Evolutionary conservation across 2,329 filamentous ascomycete genomes (phyloP).

Genomic region (Dactylellina haptotyla): DNA sequence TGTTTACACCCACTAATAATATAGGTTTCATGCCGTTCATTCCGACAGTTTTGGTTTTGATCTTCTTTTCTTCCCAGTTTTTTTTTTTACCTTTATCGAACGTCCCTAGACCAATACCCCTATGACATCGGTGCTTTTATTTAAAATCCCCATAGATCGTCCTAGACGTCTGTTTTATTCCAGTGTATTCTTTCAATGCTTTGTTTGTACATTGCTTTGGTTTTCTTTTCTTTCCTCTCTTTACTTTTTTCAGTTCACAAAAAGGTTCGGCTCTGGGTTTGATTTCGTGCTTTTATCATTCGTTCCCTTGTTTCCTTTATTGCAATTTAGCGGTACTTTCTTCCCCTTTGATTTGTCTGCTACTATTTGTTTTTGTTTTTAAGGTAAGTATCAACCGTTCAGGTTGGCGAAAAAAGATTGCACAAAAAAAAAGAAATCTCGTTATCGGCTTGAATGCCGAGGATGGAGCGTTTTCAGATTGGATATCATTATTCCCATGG

Average conservation of each 20-base stretch:
- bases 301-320: not conserved
- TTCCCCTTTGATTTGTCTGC: not conserved
- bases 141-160: constrained; percentile 41
- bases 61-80: not conserved
- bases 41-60: not conserved
- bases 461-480: constrained; percentile 11
- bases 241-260: constrained; percentile 16
- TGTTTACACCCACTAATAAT: constrained; percentile 1
- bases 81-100: not conserved
- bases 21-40: no score
- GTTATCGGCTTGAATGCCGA: not conserved
- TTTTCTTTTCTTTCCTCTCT: not conserved
- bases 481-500: not conserved
- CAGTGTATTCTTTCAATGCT: constrained; percentile 19
- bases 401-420: not conserved
- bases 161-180: constrained; percentile 38
- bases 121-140: constrained; percentile 29
- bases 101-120: constrained; percentile 48
- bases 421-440: constrained; percentile 7
- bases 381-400: constrained; percentile 36
- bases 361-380: constrained; percentile 10
- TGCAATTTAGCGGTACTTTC: constrained; percentile 43
- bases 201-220: constrained; percentile 6
- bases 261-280: constrained; percentile 27
- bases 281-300: not conserved